Evolutionary conservation across 2,329 filamentous ascomycete species (phyloP).

Genomic region (Leptographium flavum): DNA sequence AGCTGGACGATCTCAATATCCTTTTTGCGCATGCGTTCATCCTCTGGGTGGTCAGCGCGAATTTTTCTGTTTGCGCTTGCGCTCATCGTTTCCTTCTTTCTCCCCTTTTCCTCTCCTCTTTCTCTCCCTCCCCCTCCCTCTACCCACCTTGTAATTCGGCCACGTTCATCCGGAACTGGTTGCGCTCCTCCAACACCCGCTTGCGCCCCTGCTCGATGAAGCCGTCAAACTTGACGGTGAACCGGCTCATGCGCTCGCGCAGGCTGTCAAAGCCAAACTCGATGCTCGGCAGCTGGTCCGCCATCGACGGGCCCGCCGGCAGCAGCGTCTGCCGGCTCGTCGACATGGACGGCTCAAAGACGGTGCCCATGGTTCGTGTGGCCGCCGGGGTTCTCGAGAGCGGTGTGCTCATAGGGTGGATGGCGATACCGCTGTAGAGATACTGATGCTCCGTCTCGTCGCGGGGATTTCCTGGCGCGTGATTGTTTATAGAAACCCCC

Average conservation of each 20-base stretch:
- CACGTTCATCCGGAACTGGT: conserved; percentile 81
- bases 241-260: conserved; percentile 87
- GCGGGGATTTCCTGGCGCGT: too few relatives aligned
- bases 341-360: conserved; percentile 57
- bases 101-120: conserved; percentile 20
- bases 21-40: conserved; percentile 76
- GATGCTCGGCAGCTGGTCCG: conserved; percentile 67
- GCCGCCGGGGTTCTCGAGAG: not conserved
- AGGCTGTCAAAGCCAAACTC: conserved; percentile 95
- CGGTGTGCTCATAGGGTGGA: not conserved
- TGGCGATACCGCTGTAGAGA: not conserved
- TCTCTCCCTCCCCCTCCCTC: not conserved
- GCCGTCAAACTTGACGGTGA: conserved; percentile 77
- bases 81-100: conserved; percentile 91
- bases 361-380: conserved; percentile 37
- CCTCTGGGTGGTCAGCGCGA: too few relatives aligned
- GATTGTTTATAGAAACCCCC: too few relatives aligned
- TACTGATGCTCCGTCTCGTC: too few relatives aligned
- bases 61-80: conserved; percentile 77
- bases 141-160: conserved; percentile 70
- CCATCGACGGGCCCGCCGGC: conserved; percentile 41
- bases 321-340: conserved; percentile 45
- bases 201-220: conserved; percentile 90
- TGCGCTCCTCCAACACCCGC: conserved; percentile 80
- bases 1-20: conserved; percentile 72